Evolutionary conservation across 805 yeast species (phyloP).

Genomic region (Zygosaccharomyces bisporus): DNA sequence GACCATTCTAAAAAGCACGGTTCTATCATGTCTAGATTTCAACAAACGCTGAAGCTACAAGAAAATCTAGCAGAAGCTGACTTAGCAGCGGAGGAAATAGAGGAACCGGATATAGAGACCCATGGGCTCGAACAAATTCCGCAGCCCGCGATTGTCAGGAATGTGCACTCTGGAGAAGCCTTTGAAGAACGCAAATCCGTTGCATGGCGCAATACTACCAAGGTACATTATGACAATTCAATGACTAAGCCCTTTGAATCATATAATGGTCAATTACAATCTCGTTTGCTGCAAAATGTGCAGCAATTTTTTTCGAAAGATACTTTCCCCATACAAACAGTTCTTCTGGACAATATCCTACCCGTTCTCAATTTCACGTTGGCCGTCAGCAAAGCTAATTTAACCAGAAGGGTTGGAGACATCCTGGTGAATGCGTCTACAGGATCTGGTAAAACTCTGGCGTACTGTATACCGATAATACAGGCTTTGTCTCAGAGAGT

Average conservation of each 20-base stretch:
- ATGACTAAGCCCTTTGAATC: slow-evolving; percentile 26
- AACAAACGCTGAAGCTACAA: slow-evolving; percentile 39
- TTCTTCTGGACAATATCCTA: slow-evolving; percentile 27
- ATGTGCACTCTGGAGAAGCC: slow-evolving; percentile 28
- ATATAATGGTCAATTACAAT: slow-evolving; percentile 21
- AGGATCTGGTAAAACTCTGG: slow-evolving; percentile 93
- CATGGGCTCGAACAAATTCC: slow-evolving; percentile 71
- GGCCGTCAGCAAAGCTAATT: slow-evolving; percentile 32
- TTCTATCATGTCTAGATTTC: slow-evolving; percentile 51
- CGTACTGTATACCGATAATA: slow-evolving; percentile 79
- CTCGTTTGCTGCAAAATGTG: slow-evolving; percentile 36
- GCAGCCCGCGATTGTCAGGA: slow-evolving; percentile 56
- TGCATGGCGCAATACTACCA: slow-evolving; percentile 33
- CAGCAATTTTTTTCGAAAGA: slow-evolving; percentile 23
- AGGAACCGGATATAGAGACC: slow-evolving; percentile 29
- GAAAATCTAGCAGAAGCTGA: slow-evolving; percentile 24
- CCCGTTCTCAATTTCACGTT: slow-evolving; percentile 27
- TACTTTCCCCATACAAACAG: slow-evolving; percentile 36
- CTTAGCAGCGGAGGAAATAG: slow-evolving; percentile 17
- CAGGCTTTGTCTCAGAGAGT: slow-evolving; percentile 59
- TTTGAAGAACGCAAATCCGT: slow-evolving; percentile 41
- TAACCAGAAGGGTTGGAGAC: slow-evolving; percentile 65
- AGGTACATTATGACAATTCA: slow-evolving; percentile 28
- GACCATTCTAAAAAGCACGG: slow-evolving; percentile 40
- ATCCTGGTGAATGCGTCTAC: slow-evolving; percentile 88